phyloP scores from a whole-genome alignment of 1,284 basidiomycete genomes.

The Leccinum subrobustum region DNA sequence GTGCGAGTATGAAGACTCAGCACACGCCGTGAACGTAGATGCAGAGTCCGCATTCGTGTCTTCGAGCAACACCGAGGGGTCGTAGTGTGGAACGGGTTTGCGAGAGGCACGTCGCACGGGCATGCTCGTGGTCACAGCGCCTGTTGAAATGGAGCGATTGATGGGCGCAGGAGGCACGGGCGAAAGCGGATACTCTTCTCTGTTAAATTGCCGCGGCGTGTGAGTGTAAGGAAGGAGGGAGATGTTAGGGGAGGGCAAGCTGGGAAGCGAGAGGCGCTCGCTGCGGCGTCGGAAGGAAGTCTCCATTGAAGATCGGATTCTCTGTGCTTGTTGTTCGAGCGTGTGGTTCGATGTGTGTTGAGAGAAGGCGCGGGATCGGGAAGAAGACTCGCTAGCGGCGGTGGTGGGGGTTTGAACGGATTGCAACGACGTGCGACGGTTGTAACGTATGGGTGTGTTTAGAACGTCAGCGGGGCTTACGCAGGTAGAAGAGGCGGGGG shows the following conservation, averaged over 20 bases:
- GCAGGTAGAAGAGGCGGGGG: slow-evolving; percentile 15
- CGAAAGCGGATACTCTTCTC: slow-evolving; percentile 29
- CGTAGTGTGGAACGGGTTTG: slow-evolving; percentile 48
- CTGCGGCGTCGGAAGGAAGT: slow-evolving; percentile 23
- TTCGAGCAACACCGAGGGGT: slow-evolving; percentile 29
- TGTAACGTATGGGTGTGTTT: slow-evolving; percentile 18
- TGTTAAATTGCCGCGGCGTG: not conserved
- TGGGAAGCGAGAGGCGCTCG: slow-evolving; percentile 32
- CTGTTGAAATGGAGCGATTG: slow-evolving; percentile 25
- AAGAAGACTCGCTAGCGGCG: slow-evolving; percentile 2
- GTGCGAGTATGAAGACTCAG: slow-evolving; percentile 33
- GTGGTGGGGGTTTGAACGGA: slow-evolving; percentile 16
- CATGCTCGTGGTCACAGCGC: slow-evolving; percentile 13
- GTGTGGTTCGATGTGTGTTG: slow-evolving; percentile 13
- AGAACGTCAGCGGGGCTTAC: slow-evolving; percentile 23
- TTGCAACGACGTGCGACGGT: slow-evolving; percentile 22
- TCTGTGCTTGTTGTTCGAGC: slow-evolving; percentile 31
- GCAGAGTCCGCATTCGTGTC: slow-evolving; percentile 19
- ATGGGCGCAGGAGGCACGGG: slow-evolving; percentile 20
- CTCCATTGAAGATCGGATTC: slow-evolving; percentile 35
- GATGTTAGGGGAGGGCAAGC: slow-evolving; percentile 18
- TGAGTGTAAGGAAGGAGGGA: slow-evolving; percentile 17
- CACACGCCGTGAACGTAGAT: slow-evolving; percentile 23
- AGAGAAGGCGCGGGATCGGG: slow-evolving; percentile 15
- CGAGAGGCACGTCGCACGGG: slow-evolving; percentile 34